These are phyloP conservation scores for Ogataea sp. DNA, from an alignment of 805 yeast genomes.

Conservation along the genomic window DNA sequence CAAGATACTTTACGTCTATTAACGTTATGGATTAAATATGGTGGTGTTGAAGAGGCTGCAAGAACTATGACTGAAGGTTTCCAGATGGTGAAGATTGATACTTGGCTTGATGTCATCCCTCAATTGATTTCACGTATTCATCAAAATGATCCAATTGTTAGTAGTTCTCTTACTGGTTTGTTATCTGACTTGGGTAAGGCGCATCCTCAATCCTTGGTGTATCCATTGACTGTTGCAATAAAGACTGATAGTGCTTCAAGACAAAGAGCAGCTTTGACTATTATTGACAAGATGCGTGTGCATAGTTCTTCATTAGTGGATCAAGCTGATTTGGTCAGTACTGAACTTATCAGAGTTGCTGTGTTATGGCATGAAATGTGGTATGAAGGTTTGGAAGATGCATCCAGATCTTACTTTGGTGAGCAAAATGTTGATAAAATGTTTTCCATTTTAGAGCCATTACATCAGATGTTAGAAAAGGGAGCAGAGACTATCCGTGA, in stretches of 20 bases:
- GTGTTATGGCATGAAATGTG: conserved; percentile 97
- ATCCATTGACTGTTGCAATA: conserved; percentile 92
- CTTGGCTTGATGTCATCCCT: conserved; percentile 93
- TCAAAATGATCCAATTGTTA: conserved; percentile 83
- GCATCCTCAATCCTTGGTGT: conserved; percentile 95
- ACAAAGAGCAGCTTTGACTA: conserved; percentile 84
- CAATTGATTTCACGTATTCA: conserved; percentile 95
- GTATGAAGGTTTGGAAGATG: conserved; percentile 97
- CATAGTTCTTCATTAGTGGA: conserved; percentile 81
- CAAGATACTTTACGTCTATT: conserved; percentile 88
- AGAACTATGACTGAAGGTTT: conserved; percentile 88
- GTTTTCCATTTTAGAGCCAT: conserved; percentile 84
- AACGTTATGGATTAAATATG: conserved; percentile 93
- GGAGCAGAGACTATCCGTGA: conserved; percentile 94
- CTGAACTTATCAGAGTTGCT: conserved; percentile 88
- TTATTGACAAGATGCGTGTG: conserved; percentile 84
- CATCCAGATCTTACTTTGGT: conserved; percentile 86
- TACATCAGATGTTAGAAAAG: conserved; percentile 74
- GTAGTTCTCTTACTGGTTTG: conserved; percentile 69
- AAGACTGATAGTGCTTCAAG: conserved; percentile 87
- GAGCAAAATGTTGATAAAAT: conserved; percentile 92
- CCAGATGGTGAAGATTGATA: conserved; percentile 78
- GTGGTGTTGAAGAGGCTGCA: conserved; percentile 88
- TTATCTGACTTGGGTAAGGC: conserved; percentile 86
- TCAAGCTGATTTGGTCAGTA: conserved; percentile 91